phyloP scores from a whole-genome alignment of 1,284 basidiomycete species.

The Cryptococcus sp. region DNA sequence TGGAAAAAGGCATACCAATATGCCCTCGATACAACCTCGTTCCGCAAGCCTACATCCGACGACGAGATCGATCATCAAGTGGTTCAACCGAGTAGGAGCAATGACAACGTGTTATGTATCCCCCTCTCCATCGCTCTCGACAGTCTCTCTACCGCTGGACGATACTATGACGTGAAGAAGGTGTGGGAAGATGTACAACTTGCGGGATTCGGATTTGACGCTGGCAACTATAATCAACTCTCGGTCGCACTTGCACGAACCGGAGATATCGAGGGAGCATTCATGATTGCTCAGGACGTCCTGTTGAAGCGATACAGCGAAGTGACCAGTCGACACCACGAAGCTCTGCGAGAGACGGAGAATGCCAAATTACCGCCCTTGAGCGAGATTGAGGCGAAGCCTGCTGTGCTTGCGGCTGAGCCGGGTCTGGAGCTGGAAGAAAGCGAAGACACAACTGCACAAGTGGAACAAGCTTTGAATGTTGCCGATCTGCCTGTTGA shows the following conservation, averaged over 20 bases:
- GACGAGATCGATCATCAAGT: background rate
- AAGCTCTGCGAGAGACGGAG: conserved; percentile 22
- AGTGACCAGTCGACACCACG: conserved; percentile 23
- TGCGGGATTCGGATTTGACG: conserved; percentile 79
- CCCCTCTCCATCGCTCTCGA: conserved; percentile 86
- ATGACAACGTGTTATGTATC: conserved; percentile 64
- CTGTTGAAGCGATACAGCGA: conserved; percentile 64
- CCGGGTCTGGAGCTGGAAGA: background rate
- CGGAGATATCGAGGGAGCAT: conserved; percentile 76
- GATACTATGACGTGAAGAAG: conserved; percentile 64
- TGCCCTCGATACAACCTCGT: conserved; percentile 41
- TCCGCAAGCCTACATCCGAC: background rate
- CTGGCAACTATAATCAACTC: conserved; percentile 91
- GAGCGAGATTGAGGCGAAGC: background rate
- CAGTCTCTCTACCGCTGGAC: conserved; percentile 66
- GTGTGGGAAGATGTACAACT: conserved; percentile 68
- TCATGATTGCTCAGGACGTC: conserved; percentile 78
- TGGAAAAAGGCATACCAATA: conserved; percentile 72
- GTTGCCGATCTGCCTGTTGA: conserved; percentile 14
- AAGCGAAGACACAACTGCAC: background rate
- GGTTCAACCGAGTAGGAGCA: conserved; percentile 6
- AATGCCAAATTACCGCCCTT: background rate
- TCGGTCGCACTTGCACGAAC: conserved; percentile 72
- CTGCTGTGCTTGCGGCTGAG: background rate
- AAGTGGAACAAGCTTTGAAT: background rate